Base-by-base conservation (phyloP, 2,329 filamentous ascomycete species). In the Nemania diffusa region DNA sequence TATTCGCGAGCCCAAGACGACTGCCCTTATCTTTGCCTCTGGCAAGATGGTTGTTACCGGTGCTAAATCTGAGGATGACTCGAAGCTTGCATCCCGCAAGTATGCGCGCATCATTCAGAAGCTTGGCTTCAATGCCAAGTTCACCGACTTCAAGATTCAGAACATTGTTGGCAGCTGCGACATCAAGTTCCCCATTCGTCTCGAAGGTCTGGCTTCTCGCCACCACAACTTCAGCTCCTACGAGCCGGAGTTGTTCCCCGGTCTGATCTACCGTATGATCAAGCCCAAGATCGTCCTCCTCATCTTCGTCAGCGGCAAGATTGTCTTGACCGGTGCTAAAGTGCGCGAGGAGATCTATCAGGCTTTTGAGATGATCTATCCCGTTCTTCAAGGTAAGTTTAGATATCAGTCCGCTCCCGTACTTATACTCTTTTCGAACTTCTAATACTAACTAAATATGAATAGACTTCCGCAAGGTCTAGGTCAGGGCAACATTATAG, bases 181-280 rank as follows among this genome's bases (percentile, higher is more conserved):
- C 79, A 97, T 99, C 87, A 97, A 97, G 87, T 99, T 99, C 84
- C 96, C 96, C 61, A 97, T 99, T 75, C 93, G 96, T 73, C 87
- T 99, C 66, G 96, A 98, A 81, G 96, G 96, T 82, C 85, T 99
- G 79, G 96, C 96, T 17, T 96, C 92, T 74, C 93, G 94, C 83
- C 96, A 99, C 87, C 95, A 98, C 87, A 97, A 97, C 84, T 99
- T 98, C 89, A 97, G 93, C 83, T 97, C 94, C 65, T 99, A 99
- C 82, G 96, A 99, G 82, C 96, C 96, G 73, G 96, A 99, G 80
- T 82, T 99, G 80, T 99, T 98, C 88, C 96, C 96, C 77, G 96
- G 96, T 89, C 90, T 99, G 59, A 99, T 99, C 83, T 99, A 99
- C 84, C 94, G 96, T 80, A 99, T 99, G 96, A 97, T 98, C 87